Base-by-base conservation (phyloP, 805 yeast genomes). In the Yarrowia yakushimensis region DNA sequence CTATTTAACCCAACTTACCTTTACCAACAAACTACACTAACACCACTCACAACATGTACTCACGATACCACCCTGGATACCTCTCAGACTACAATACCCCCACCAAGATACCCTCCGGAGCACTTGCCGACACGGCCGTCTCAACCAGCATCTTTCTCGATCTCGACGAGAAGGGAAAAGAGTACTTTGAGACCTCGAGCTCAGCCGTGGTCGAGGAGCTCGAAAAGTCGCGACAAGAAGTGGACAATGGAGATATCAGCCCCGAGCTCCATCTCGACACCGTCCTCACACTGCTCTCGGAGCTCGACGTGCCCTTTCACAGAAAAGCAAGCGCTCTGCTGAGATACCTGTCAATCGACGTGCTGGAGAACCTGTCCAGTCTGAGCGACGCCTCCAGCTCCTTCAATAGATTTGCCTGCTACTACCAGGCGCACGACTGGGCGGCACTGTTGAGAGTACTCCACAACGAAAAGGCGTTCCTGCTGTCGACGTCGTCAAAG, bases 361-460 rank as follows among this genome's bases (percentile, higher is more conserved):
- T 48, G 30, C 20, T 48, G 4, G 18, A 9, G 2, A 31, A 48
- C 15, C 39, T 33, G 9, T 5, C 15, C 11, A 2, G 10, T 3
- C 4, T 5, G 7, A 10, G 15, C 3, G 57, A 48, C 11, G 22
- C 31, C 11, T 15, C 39, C 17, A 17, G 7, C 12, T 12, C 23
- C n/a, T 22, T 48, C 41, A 34, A 12, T 31, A 48, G 33, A 41
- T 48, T 48, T 10, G 23, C 9, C 7, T 34, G 34, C 15, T 48
- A 48, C 22, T 33, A 22, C 31, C 57, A 48, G 57, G 30, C 39
- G 12, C 39, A 33, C 22, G 57, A 48, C 23, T 48, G 57, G 57
- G 7, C 23, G 30, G 8, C 23, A 10, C 22, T 48, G 12, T 2
- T 48, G 23, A 15, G 12, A 13, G 13, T 28, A 4, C 25, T 45